These are phyloP conservation scores for Capillidium rhysosporum DNA, from an alignment of 371 early-diverging fungal genomes.

Conservation along the genomic window DNA sequence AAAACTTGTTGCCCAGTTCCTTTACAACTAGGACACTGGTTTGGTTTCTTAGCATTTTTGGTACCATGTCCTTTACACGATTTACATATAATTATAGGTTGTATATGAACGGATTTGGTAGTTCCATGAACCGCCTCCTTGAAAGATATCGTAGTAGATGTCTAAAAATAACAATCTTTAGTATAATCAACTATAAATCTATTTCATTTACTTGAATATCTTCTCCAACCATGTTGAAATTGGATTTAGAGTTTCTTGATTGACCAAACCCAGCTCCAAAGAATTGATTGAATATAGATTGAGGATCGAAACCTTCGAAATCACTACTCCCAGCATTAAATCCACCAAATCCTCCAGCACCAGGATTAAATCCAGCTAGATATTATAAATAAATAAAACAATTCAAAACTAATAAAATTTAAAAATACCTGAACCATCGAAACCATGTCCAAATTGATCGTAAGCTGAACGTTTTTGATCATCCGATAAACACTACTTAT, in stretches of 20 bases:
- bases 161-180: conserved; percentile 10
- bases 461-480: conserved; percentile 71
- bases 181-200: neutral
- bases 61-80: conserved; percentile 65
- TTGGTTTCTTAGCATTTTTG: conserved; percentile 42
- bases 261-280: conserved; percentile 42
- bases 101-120: conserved; percentile 32
- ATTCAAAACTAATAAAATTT: neutral
- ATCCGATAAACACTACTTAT: conserved; percentile 54
- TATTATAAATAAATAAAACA: neutral
- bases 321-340: conserved; percentile 24
- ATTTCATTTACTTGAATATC: conserved; percentile 14
- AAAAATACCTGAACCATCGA: conserved; percentile 17
- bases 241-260: conserved; percentile 18
- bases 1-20: conserved; percentile 73
- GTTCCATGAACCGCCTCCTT: conserved; percentile 79
- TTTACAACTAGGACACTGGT: conserved; percentile 48
- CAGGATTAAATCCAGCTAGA: conserved; percentile 25
- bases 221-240: conserved; percentile 17
- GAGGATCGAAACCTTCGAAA: conserved; percentile 28
- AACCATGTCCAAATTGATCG: conserved; percentile 73
- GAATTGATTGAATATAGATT: conserved; percentile 46
- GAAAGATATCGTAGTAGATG: conserved; percentile 39
- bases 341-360: conserved; percentile 28
- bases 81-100: conserved; percentile 39